Evolutionary conservation across 192 early-diverging fungal species (phyloP).

Genomic region (Spizellomyces punctatus): DNA sequence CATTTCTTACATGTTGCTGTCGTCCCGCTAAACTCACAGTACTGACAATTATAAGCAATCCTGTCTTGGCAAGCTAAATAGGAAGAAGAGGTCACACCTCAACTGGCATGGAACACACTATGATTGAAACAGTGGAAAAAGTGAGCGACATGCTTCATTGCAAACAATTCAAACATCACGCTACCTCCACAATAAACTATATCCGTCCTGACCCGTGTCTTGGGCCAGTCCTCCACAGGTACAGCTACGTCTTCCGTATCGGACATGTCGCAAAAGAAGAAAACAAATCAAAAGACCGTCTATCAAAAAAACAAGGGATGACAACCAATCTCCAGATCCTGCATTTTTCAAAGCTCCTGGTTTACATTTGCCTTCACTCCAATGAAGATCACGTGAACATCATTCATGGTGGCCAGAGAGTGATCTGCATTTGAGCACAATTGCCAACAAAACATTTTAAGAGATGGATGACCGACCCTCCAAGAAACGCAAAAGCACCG

Average conservation of each 20-base stretch:
- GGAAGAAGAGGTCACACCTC: slow-evolving; percentile 26
- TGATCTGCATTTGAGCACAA: too few relatives aligned
- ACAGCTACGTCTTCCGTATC: slow-evolving; percentile 18
- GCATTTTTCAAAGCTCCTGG: too few relatives aligned
- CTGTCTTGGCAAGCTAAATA: not conserved
- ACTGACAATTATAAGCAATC: slow-evolving; percentile 49
- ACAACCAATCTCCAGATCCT: too few relatives aligned
- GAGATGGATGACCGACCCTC: too few relatives aligned
- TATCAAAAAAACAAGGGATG: too few relatives aligned
- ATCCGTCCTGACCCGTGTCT: slow-evolving; percentile 21
- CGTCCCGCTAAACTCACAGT: slow-evolving; percentile 89
- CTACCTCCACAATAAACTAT: slow-evolving; percentile 36
- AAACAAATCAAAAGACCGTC: too few relatives aligned
- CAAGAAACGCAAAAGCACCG: too few relatives aligned
- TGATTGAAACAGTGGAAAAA: not conserved
- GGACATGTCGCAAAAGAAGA: slow-evolving; percentile 1
- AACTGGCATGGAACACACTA: slow-evolving; percentile 43
- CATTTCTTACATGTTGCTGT: slow-evolving; percentile 80
- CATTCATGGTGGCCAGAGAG: too few relatives aligned
- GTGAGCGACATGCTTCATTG: not conserved
- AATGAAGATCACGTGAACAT: too few relatives aligned
- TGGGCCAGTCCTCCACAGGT: slow-evolving; percentile 17
- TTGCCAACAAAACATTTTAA: too few relatives aligned
- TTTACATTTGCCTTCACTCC: too few relatives aligned
- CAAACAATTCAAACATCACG: not conserved